A percentile compares a stretch with the other conserved stretches of the same genome.
Conservation (phyloP, 1,284 basidiomycete species). For the Rhodotorula sp. region DNA sequence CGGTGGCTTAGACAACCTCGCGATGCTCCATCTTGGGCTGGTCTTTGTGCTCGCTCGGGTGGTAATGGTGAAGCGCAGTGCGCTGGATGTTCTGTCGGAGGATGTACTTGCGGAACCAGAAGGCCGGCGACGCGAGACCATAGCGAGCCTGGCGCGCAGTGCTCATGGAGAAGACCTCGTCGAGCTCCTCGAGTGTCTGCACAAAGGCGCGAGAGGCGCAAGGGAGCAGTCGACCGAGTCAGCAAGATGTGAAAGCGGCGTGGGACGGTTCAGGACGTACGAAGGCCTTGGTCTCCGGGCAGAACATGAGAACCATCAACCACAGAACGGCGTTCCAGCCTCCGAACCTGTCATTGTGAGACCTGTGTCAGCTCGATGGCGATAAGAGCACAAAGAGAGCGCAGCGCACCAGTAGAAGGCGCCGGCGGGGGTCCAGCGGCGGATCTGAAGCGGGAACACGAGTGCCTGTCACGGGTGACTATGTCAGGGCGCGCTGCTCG, state of each 20-base stretch:
- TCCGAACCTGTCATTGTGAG: conserved; percentile 44
- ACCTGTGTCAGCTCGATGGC: conserved; percentile 8
- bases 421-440: conserved; percentile 26
- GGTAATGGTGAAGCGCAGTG: conserved; percentile 5
- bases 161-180: conserved; percentile 57
- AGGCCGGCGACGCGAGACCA: conserved; percentile 16
- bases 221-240: conserved; percentile 62
- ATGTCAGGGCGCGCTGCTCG: too few species aligned
- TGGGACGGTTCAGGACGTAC: conserved; percentile 52
- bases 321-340: conserved; percentile 40
- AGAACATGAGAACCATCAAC: conserved; percentile 44
- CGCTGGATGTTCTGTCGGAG: conserved; percentile 25
- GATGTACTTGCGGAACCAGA: conserved; percentile 19
- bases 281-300: conserved; percentile 45
- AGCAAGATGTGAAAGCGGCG: conserved; percentile 46
- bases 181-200: conserved; percentile 64
- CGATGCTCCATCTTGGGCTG: conserved; percentile 18
- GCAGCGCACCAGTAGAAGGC: too few species aligned
- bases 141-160: conserved; percentile 61
- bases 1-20: conserved; percentile 12
- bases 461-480: not conserved
- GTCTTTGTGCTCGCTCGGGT: conserved; percentile 33
- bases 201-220: too few species aligned
- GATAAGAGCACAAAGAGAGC: too few species aligned
- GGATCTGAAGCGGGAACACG: conserved; percentile 11